Evolutionary conservation across 2,329 filamentous ascomycete genomes (phyloP), one percentile per base, ranked within the genome.

Genomic region (Pyrenochaeta sp.): DNA sequence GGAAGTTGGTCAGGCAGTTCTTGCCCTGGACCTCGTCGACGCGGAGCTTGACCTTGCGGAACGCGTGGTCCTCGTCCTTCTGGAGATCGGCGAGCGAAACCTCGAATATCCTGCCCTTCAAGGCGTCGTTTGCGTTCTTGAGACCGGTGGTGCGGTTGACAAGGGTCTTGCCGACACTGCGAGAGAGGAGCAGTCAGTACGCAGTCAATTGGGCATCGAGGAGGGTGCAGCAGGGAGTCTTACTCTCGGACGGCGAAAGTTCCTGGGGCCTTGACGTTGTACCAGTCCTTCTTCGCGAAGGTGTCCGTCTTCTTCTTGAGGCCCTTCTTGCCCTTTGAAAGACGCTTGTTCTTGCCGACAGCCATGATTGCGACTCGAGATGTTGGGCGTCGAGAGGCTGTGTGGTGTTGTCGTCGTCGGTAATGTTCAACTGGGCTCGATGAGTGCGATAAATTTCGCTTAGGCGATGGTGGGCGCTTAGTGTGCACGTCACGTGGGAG

Each of bases 271-370:
- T 97, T 97, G 80, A 99, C 87, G 72, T 88, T 89, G 83, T 92
- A 99, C 90, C 95, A 97, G 78, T 97, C 94, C 86, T 99, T 99
- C 77, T 93, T 89, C 73, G 92, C 85, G 84, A 97, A 97, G 73
- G 94, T 93, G 79, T 99, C 94, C 73, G 92, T 93, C 83, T 93
- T 93, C 93, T 99, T 97, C 90, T 97, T 97, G 77, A 97, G 85
- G 79, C 94, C 93, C 87, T 99, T 99, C 90, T 97, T 99, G 83
- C 94, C 94, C 87, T 99, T 99, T 65, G 94, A 97, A 83, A 99
- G 87, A 85, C 94, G 91, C 91, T 99, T 99, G 88, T 99, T 99
- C 90, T 90, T 90, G 82, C 87, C 87, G 78, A 90, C 87, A 83
- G 87, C 87, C 87, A 90, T 88, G 77, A 77, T 86, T 85, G 81